Base-by-base conservation (phyloP, 2,329 filamentous ascomycete species). In the Exophiala xenobiotica region DNA sequence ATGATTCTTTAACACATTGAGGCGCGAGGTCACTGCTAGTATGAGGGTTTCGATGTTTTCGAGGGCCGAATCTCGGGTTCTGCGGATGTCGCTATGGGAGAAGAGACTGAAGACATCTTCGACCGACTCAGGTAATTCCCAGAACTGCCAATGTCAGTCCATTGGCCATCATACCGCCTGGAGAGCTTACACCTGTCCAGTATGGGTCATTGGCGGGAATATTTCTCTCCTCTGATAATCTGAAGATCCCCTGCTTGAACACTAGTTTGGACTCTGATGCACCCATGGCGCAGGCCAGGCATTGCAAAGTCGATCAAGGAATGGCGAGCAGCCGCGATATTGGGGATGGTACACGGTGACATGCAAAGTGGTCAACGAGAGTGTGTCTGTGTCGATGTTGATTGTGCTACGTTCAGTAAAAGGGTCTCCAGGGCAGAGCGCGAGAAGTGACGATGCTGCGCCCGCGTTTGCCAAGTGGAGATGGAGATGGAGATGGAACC, bases 81-180 rank as follows among this genome's bases (percentile, higher is more conserved):
- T 85, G 56, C 91, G 88, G 58, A 96, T 92, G 68, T 95, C 88
- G 52, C 86, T 83, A 4, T 90, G 84, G 29, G 91, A 90, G 73
- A 96, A 97, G 55, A 97, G 82, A 67, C 90, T 95, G 76, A 97
- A 97, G 65, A 99, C 85, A 76, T 99, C 93, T 68, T 97, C 93
- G 46, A 89, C 84, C 11, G 90, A 91, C 71, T 97, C 93, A 57
- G 93, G 93, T 37, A 99, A 84, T 70, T 96, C 89, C 91, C 92
- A 97, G 74, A 97, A 97, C 88, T 96, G 49, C 8, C 49, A 8
- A 20, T 12, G 53, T 70, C 47, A 72, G 64, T 37, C 23, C 7
- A 20, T 11, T 23, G 29, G 6, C 31, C 26, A 3, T 33, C n/a
- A 18, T 40, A 40, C 14, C 2, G 14, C 19, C 38, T 43, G 26